Evolutionary conservation across 2,329 filamentous ascomycete genomes (phyloP).

Genomic region (Lachnum nothofagi): DNA sequence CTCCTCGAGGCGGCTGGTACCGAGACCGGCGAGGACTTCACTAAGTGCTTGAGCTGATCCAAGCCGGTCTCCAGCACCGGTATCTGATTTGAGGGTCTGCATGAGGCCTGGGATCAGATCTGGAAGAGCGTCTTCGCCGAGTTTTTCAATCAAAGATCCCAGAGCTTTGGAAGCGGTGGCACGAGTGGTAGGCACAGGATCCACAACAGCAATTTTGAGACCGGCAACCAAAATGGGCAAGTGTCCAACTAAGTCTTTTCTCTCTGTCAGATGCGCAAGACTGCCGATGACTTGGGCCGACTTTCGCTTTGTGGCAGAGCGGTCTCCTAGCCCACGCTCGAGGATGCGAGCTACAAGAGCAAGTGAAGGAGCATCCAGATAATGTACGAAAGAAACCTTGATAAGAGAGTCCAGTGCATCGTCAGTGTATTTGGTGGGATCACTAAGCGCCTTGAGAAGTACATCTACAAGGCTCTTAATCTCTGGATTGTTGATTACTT

Average conservation of each 20-base stretch:
- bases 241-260: constrained; percentile 87
- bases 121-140: constrained; percentile 92
- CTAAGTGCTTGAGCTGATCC: constrained; percentile 94
- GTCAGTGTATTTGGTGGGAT: constrained; percentile 95
- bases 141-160: constrained; percentile 94
- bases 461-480: constrained; percentile 89
- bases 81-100: constrained; percentile 95
- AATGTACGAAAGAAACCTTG: constrained; percentile 97
- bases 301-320: constrained; percentile 93
- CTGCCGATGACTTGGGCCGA: constrained; percentile 96
- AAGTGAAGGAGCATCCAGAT: constrained; percentile 92
- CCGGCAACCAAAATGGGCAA: constrained; percentile 88
- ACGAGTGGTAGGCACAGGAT: constrained; percentile 92
- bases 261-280: constrained; percentile 91
- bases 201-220: constrained; percentile 80
- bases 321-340: constrained; percentile 82
- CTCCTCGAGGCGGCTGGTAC: constrained; percentile 87
- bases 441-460: constrained; percentile 90
- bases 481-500: constrained; percentile 97
- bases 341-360: constrained; percentile 92
- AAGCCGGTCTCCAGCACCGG: constrained; percentile 89
- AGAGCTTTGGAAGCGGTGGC: constrained; percentile 94
- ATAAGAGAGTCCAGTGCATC: constrained; percentile 89
- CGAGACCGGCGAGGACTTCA: constrained; percentile 91
- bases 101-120: constrained; percentile 97